Evolutionary conservation across 1,284 basidiomycete species (phyloP).

Genomic region (Pterulicium gracile): DNA sequence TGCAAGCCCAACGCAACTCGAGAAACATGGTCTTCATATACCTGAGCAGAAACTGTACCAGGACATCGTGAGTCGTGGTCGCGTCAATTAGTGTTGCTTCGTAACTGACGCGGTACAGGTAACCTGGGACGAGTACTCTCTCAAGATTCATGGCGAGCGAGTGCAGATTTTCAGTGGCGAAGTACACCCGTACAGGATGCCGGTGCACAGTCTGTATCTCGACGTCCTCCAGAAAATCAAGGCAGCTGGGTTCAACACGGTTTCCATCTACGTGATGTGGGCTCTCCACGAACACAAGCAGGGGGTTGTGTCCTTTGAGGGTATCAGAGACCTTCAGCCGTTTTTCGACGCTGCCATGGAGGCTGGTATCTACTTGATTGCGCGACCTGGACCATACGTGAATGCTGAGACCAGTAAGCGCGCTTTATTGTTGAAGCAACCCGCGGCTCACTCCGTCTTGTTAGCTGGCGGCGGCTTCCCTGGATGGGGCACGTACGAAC

Average conservation of each 20-base stretch:
- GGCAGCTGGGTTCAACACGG: conserved; percentile 70
- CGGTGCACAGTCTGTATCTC: conserved; percentile 29
- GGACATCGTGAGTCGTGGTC: too few relatives aligned
- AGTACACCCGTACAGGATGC: conserved; percentile 36
- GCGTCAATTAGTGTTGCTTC: too few relatives aligned
- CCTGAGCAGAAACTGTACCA: too few relatives aligned
- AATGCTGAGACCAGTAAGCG: conserved; percentile 35
- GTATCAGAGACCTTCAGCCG: conserved; percentile 33
- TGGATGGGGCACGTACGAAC: conserved; percentile 36
- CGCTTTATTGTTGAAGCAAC: not conserved
- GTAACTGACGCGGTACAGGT: too few relatives aligned
- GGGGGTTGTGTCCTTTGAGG: conserved; percentile 34
- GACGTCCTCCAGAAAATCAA: conserved; percentile 36
- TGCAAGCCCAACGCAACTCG: too few relatives aligned
- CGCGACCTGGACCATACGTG: conserved; percentile 40
- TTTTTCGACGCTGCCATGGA: conserved; percentile 36
- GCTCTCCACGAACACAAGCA: conserved; percentile 29
- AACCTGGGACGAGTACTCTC: conserved; percentile 38
- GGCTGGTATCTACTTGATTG: conserved; percentile 34
- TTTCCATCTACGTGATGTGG: conserved; percentile 72
- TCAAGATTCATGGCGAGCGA: conserved; percentile 34
- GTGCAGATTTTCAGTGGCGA: conserved; percentile 36
- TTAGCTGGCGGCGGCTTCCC: conserved; percentile 35
- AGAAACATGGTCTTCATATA: too few relatives aligned
- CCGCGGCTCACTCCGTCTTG: not conserved